phyloP scores from a whole-genome alignment of 768 basidiomycete genomes.

The Coprinellus aureogranulatus region DNA sequence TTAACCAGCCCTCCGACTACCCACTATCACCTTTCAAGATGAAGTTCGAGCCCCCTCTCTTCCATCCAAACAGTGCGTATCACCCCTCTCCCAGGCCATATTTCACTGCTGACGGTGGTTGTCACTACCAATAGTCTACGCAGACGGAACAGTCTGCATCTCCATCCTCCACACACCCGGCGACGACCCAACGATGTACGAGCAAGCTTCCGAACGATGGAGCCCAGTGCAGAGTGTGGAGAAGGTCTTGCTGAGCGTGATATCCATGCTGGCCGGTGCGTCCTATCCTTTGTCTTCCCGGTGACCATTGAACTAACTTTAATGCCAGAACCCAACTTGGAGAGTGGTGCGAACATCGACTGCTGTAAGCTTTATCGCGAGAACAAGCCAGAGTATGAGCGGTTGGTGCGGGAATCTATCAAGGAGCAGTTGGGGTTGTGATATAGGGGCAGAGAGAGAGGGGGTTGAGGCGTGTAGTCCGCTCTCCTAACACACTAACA shows the following conservation, averaged over 20 bases:
- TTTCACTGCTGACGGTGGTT: neutral
- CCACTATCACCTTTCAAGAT: conserved; percentile 99
- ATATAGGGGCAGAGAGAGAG: neutral
- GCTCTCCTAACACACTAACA: neutral
- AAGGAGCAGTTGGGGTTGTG: conserved; percentile 76
- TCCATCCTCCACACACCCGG: conserved; percentile 95
- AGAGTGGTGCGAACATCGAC: conserved; percentile 95
- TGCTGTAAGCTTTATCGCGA: conserved; percentile 97
- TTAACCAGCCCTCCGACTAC: conserved; percentile 79
- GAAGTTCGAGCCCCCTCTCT: conserved; percentile 95
- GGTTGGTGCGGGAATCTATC: conserved; percentile 78
- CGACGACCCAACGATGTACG: conserved; percentile 90
- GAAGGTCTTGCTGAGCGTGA: conserved; percentile 93
- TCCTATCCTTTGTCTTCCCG: neutral
- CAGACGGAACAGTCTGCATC: conserved; percentile 96
- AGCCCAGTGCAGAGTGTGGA: conserved; percentile 98
- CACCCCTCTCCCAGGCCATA: conserved; percentile 2
- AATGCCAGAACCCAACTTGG: conserved; percentile 84
- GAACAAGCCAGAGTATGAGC: conserved; percentile 84
- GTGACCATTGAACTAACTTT: neutral
- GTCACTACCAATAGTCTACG: conserved; percentile 63
- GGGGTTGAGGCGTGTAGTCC: neutral
- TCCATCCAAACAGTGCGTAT: conserved; percentile 92
- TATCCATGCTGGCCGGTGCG: conserved; percentile 94
- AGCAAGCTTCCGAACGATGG: conserved; percentile 95